phyloP scores from a whole-genome alignment of 495 filamentous ascomycete genomes.

The Terfezia claveryi region DNA sequence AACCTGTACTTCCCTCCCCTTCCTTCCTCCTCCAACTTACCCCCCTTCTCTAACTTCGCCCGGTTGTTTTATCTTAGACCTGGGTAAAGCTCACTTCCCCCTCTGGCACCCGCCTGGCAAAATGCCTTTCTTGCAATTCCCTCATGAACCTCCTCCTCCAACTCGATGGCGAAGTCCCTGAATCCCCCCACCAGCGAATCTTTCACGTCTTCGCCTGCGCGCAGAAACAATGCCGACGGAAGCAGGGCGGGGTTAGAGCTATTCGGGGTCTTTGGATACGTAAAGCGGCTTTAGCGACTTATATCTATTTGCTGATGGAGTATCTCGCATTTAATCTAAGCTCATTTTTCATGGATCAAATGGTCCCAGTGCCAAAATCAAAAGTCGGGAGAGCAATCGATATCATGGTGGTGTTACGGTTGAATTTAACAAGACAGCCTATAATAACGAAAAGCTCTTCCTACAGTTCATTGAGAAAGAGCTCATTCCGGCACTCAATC shows the following conservation, averaged over 20 bases:
- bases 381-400: no score
- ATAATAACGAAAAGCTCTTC: no score
- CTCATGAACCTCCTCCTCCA: conserved; percentile 71
- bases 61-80: conserved; percentile 28
- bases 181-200: conserved; percentile 59
- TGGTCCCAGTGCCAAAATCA: no score
- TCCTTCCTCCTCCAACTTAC: not conserved
- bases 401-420: no score
- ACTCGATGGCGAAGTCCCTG: conserved; percentile 74
- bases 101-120: conserved; percentile 57
- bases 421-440: no score
- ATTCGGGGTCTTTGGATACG: conserved; percentile 44
- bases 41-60: not conserved
- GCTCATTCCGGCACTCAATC: no score
- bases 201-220: conserved; percentile 68
- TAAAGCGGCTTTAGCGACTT: conserved; percentile 27
- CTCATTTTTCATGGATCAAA: no score
- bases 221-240: conserved; percentile 57
- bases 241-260: conserved; percentile 40
- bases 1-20: conserved; percentile 33
- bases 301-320: no score
- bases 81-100: conserved; percentile 51
- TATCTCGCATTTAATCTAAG: no score
- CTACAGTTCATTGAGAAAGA: no score
- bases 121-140: conserved; percentile 73